These are phyloP conservation scores for Hyaloscypha hepaticicola DNA, from an alignment of 495 filamentous ascomycete genomes.

Conservation along the genomic window DNA sequence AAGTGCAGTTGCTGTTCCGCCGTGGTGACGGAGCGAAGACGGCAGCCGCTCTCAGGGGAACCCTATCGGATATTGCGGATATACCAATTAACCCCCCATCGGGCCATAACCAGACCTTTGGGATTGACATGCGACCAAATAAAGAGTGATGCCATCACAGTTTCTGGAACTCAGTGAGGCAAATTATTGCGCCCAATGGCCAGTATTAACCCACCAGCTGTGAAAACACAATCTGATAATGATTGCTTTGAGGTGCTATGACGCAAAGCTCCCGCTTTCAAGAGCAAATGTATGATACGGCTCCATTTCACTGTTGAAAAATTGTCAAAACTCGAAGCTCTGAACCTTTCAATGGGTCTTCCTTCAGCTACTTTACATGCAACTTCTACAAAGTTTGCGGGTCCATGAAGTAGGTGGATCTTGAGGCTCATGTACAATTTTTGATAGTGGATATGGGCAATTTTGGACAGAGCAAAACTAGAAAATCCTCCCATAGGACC, in stretches of 20 bases:
- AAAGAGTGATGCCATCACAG: neutral
- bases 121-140: neutral
- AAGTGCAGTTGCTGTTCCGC: constrained; percentile 2
- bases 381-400: constrained; percentile 5
- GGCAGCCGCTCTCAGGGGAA: neutral
- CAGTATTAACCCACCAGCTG: neutral
- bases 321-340: neutral
- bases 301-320: neutral
- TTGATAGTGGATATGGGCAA: neutral
- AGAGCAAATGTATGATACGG: neutral
- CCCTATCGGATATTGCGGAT: constrained; percentile 14
- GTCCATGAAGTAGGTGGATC: constrained; percentile 19
- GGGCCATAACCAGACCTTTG: neutral
- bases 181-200: neutral
- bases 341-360: neutral
- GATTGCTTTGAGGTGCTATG: neutral
- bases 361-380: neutral
- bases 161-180: neutral
- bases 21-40: constrained; percentile 15
- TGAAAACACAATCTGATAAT: neutral
- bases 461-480: neutral
- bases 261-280: neutral
- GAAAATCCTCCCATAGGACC: neutral
- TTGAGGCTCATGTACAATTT: constrained; percentile 3
- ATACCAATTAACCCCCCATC: neutral